phyloP scores from a whole-genome alignment of 1,284 basidiomycete species.

The Fomitopsis betulina region DNA sequence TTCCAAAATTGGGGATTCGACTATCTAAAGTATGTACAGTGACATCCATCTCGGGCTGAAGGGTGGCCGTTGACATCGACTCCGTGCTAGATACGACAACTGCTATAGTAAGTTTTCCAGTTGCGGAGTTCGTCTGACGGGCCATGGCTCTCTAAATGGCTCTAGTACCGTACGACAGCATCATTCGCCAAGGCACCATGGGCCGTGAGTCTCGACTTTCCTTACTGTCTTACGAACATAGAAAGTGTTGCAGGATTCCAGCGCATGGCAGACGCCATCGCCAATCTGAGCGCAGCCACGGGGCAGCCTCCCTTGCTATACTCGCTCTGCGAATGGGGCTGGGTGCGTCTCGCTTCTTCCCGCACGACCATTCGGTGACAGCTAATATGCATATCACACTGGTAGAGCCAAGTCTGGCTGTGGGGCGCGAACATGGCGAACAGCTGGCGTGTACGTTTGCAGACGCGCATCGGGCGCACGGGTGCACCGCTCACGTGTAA shows the following conservation, averaged over 20 bases:
- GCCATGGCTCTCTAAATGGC: neutral
- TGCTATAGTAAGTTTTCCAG: conserved; percentile 33
- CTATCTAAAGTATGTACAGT: conserved; percentile 36
- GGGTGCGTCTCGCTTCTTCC: conserved; percentile 24
- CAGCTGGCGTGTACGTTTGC: conserved; percentile 35
- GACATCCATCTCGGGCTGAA: neutral
- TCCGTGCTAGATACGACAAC: conserved; percentile 36
- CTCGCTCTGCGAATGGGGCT: conserved; percentile 47
- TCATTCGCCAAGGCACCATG: conserved; percentile 37
- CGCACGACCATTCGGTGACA: neutral
- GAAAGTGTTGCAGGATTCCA: conserved; percentile 33
- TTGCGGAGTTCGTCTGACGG: neutral
- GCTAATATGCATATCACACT: neutral
- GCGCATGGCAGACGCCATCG: conserved; percentile 42
- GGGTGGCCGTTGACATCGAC: neutral
- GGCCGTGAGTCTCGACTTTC: conserved; percentile 35
- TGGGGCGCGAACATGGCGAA: conserved; percentile 38
- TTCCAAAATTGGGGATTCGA: conserved; percentile 47
- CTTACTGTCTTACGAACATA: neutral
- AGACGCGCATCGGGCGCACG: neutral
- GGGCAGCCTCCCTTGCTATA: conserved; percentile 38
- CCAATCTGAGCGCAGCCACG: conserved; percentile 30
- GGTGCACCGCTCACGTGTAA: neutral
- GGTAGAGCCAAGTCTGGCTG: conserved; percentile 41
- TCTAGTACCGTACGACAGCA: conserved; percentile 41